A percentile compares a stretch with the other conserved stretches of the same genome.
These are phyloP conservation scores for Dicorynia guianensis DNA, from an alignment of 306 rosid species.

Conservation along the genomic window DNA sequence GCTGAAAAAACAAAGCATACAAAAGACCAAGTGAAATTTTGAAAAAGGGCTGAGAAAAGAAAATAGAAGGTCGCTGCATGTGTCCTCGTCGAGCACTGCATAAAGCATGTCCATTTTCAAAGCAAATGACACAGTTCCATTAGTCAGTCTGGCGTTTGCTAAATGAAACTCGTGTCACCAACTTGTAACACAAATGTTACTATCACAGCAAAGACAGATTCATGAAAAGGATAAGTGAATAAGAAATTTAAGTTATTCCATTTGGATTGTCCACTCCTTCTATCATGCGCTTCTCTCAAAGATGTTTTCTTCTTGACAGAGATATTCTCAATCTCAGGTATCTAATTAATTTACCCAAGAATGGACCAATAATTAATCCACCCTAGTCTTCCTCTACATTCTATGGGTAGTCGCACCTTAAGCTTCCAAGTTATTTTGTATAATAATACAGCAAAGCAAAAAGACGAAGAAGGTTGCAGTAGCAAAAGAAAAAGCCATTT, in stretches of 20 bases:
- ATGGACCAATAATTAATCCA: conserved; percentile 35
- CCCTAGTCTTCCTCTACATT: conserved; percentile 15
- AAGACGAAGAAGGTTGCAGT: conserved; percentile 30
- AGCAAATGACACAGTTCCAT: conserved; percentile 32
- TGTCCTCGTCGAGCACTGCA: conserved; percentile 41
- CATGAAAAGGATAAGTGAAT: conserved; percentile 37
- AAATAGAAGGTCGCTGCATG: background rate
- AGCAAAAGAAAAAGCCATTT: background rate
- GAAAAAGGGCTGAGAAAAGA: background rate
- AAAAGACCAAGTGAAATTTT: conserved; percentile 18
- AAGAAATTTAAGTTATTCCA: conserved; percentile 37
- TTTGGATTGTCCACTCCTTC: conserved; percentile 36
- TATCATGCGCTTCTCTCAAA: conserved; percentile 9
- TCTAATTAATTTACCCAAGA: conserved; percentile 33
- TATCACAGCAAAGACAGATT: conserved; percentile 35
- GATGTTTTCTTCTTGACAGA: conserved; percentile 48
- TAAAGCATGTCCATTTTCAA: conserved; percentile 21
- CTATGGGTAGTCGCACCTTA: conserved; percentile 37
- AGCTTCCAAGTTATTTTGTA: conserved; percentile 41
- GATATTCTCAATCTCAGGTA: conserved; percentile 19
- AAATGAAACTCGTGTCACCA: conserved; percentile 42
- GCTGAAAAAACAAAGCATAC: background rate
- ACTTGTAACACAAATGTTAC: conserved; percentile 46
- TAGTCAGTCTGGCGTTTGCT: conserved; percentile 29
- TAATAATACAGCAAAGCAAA: conserved; percentile 33